A percentile compares a stretch with the other conserved stretches of the same genome.
phyloP scores from a whole-genome alignment of 2,329 filamentous ascomycete genomes.

The Biscogniauxia mediterranea region DNA sequence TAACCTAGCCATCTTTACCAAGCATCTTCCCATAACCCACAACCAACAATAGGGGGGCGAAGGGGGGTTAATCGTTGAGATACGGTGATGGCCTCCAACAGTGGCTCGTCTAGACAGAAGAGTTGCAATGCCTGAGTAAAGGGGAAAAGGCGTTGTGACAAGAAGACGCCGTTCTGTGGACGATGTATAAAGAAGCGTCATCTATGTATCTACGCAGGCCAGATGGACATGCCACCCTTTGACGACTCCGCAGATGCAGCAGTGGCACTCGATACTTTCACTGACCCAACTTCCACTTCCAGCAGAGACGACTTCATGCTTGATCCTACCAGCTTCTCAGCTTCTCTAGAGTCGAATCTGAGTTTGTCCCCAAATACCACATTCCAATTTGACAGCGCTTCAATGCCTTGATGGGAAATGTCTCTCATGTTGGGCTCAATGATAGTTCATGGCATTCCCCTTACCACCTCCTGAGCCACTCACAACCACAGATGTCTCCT shows the following conservation, averaged over 20 bases:
- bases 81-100: slow-evolving; percentile 10
- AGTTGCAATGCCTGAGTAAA: slow-evolving; percentile 49
- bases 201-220: slow-evolving; percentile 39
- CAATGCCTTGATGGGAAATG: slow-evolving; percentile 11
- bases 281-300: slow-evolving; percentile 34
- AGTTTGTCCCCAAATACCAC: slow-evolving; percentile 3
- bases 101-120: slow-evolving; percentile 44
- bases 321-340: slow-evolving; percentile 3
- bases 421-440: slow-evolving; percentile 9
- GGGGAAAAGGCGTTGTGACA: slow-evolving; percentile 48
- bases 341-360: slow-evolving; percentile 5
- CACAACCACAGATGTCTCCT: slow-evolving; percentile 3
- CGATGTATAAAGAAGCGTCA: slow-evolving; percentile 43
- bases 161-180: slow-evolving; percentile 41
- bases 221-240: slow-evolving; percentile 2
- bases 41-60: neutral
- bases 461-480: slow-evolving; percentile 1
- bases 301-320: slow-evolving; percentile 8
- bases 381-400: slow-evolving; percentile 16
- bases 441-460: slow-evolving; percentile 6
- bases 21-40: too few relatives aligned
- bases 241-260: slow-evolving; percentile 31
- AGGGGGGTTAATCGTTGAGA: neutral
- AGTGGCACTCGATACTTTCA: slow-evolving; percentile 27
- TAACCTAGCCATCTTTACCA: too few relatives aligned